These are phyloP conservation scores for Voacanga thouarsii DNA, from an alignment of 257 asterid genomes.

Conservation along the genomic window DNA sequence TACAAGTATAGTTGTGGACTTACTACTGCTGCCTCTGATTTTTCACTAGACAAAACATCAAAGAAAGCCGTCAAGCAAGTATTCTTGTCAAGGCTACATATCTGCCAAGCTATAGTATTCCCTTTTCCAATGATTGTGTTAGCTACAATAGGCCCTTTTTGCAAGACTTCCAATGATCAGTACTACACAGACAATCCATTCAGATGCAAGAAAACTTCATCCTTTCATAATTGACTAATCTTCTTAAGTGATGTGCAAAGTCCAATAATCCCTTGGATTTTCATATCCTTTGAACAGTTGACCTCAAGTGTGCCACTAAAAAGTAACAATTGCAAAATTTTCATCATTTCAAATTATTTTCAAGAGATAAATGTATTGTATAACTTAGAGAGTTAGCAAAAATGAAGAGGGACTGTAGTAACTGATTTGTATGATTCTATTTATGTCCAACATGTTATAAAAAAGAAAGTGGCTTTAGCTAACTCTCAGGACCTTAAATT, in stretches of 20 bases:
- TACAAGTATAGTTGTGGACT: slow-evolving; percentile 76
- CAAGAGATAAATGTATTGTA: background rate
- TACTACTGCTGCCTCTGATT: slow-evolving; percentile 71
- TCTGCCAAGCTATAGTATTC: slow-evolving; percentile 95
- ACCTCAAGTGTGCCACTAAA: slow-evolving; percentile 87
- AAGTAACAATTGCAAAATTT: slow-evolving; percentile 4
- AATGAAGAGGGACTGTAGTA: background rate
- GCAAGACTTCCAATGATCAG: slow-evolving; percentile 39
- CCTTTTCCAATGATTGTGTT: slow-evolving; percentile 84
- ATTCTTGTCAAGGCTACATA: slow-evolving; percentile 90
- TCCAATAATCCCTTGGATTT: slow-evolving; percentile 94
- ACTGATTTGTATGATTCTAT: background rate
- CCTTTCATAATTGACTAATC: slow-evolving; percentile 40
- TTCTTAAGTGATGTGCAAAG: slow-evolving; percentile 95
- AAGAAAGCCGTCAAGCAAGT: slow-evolving; percentile 93
- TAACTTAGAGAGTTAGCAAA: background rate
- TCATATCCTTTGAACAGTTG: slow-evolving; percentile 94
- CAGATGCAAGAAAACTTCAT: slow-evolving; percentile 1
- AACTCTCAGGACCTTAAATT: background rate
- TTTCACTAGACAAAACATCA: slow-evolving; percentile 92
- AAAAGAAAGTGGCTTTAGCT: background rate
- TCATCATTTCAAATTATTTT: background rate
- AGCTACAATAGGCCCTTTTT: slow-evolving; percentile 97
- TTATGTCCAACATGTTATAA: background rate
- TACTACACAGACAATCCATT: slow-evolving; percentile 2